phyloP scores from a whole-genome alignment of 768 basidiomycete species.

The Dacryopinax primogenitus region DNA sequence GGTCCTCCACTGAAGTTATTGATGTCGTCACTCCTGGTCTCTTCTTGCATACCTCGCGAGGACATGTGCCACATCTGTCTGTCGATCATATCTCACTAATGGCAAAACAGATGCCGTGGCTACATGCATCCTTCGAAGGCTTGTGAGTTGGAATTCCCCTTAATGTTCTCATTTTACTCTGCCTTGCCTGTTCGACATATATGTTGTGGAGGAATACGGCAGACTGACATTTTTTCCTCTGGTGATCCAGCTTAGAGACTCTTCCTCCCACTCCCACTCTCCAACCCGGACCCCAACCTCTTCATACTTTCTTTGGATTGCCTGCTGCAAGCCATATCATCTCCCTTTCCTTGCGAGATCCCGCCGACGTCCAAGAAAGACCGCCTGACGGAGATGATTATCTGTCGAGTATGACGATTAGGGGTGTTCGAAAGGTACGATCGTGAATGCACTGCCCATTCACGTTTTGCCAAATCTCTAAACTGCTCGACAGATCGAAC shows the following conservation, averaged over 20 bases:
- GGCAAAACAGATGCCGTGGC: conserved; percentile 44
- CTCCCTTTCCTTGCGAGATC: conserved; percentile 53
- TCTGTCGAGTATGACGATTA: conserved; percentile 44
- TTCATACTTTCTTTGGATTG: conserved; percentile 59
- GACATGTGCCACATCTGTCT: conserved; percentile 60
- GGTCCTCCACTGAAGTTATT: conserved; percentile 17
- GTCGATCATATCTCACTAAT: conserved; percentile 39
- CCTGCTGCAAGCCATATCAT: conserved; percentile 37
- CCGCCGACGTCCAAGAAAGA: conserved; percentile 49
- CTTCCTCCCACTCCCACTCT: conserved; percentile 53
- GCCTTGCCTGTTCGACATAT: conserved; percentile 15
- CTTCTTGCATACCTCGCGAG: conserved; percentile 54
- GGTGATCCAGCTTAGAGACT: conserved; percentile 44
- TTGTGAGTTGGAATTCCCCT: conserved; percentile 39
- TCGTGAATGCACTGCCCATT: conserved; percentile 7
- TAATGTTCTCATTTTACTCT: neutral
- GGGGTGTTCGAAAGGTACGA: conserved; percentile 59
- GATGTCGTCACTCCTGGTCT: conserved; percentile 49
- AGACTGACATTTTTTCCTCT: neutral
- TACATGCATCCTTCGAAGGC: conserved; percentile 63
- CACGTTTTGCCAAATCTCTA: neutral
- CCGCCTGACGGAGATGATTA: conserved; percentile 54
- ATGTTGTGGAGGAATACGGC: neutral
- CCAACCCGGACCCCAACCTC: conserved; percentile 37
- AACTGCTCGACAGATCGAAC: conserved; percentile 35